A percentile compares a stretch with the other conserved stretches of the same genome.
Evolutionary conservation across 176 grass and related monocot genomes (phyloP).

Genomic region (Oryza punctata): DNA sequence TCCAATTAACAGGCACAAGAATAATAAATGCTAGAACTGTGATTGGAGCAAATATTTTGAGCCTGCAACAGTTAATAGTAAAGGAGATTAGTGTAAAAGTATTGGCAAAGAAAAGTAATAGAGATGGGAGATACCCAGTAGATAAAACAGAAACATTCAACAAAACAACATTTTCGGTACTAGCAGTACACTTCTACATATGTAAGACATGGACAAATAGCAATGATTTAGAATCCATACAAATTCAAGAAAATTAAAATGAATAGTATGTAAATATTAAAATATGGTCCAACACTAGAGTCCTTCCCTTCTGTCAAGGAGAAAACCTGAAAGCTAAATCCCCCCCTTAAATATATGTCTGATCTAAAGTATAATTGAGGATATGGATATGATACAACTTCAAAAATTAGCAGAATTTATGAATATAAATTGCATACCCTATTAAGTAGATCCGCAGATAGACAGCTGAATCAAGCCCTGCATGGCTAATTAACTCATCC

Average conservation of each 20-base stretch:
- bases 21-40: constrained; percentile 75
- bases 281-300: constrained; percentile 7
- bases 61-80: constrained; percentile 48
- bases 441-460: constrained; percentile 95
- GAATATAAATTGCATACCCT: constrained; percentile 57
- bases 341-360: neutral
- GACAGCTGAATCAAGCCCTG: constrained; percentile 94
- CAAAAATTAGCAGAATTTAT: neutral
- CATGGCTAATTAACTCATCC: constrained; percentile 92
- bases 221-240: constrained; percentile 22
- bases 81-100: constrained; percentile 18
- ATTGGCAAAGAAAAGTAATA: constrained; percentile 1
- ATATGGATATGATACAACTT: neutral
- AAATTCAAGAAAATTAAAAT: neutral
- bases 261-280: neutral
- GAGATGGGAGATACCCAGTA: constrained; percentile 2
- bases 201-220: neutral
- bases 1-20: constrained; percentile 97
- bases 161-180: neutral
- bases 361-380: constrained; percentile 13
- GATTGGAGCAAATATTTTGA: constrained; percentile 97
- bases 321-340: neutral
- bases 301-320: neutral
- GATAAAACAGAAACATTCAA: constrained; percentile 26
- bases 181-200: neutral